Percentiles rank a stretch among this genome's conserved stretches.
phyloP scores from a whole-genome alignment of 108 stramenopile species.

The Chaetoceros muelleri region DNA sequence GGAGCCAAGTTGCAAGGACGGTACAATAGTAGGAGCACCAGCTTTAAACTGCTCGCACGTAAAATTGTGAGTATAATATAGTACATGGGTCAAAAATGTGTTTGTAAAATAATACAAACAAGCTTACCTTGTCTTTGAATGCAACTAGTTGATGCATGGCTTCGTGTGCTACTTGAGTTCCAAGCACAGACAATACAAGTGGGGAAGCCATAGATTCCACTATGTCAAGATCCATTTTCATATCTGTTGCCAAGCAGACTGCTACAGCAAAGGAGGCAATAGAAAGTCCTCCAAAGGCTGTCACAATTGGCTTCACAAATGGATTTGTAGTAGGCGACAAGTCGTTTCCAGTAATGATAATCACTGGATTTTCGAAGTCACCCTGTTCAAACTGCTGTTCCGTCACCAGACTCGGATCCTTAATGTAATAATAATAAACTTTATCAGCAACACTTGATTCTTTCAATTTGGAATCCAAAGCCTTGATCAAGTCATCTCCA shows the following conservation, averaged over 20 bases:
- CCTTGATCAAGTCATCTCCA: conserved; percentile 32
- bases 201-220: conserved; percentile 31
- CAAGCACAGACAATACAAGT: conserved; percentile 18
- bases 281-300: conserved; percentile 27
- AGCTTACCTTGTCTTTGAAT: conserved; percentile 39
- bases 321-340: conserved; percentile 24
- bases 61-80: neutral
- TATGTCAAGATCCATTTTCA: conserved; percentile 17
- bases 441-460: conserved; percentile 25
- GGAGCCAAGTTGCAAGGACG: conserved; percentile 37
- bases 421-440: conserved; percentile 46
- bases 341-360: conserved; percentile 40
- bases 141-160: conserved; percentile 32
- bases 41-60: conserved; percentile 16
- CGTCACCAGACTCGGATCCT: conserved; percentile 47
- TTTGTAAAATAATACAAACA: neutral
- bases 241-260: conserved; percentile 35
- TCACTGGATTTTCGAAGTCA: conserved; percentile 26
- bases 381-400: conserved; percentile 53
- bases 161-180: conserved; percentile 36
- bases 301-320: conserved; percentile 31
- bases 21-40: conserved; percentile 40
- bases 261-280: conserved; percentile 41
- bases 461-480: conserved; percentile 19
- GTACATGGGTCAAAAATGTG: neutral